Evolutionary conservation across 139 green algal species (phyloP), one percentile per base, ranked within the genome.

Genomic region (Picochlorum sp.): DNA sequence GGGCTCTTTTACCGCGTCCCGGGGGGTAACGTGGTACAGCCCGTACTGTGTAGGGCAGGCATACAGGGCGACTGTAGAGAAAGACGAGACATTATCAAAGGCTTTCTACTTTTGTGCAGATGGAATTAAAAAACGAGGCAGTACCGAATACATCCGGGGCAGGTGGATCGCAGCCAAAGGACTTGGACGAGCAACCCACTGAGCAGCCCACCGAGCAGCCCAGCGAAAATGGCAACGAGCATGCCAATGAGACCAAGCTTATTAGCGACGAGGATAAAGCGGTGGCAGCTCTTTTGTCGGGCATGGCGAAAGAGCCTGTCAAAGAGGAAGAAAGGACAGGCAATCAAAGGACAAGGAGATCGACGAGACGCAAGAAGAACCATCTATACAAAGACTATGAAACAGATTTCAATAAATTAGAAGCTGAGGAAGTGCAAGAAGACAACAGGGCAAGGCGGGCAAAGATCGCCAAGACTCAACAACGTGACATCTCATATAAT

Each of bases 61-160:
- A 41, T 9, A 41, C 7, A 41, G 34, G 7, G 34, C 34, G 34
- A 13, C 34, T 41, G 9, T 4, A 41, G 34, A 41, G 34, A 41
- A 14, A 13, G 34, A 11, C 34, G 34, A 11, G 8, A 41, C 34
- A 41, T 11, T 9, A 41, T 41, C 8, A 41, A 41, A 41, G 34
- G 8, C 34, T 41, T 41, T 41, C 7, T 11, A 41, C 28, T 41
- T 41, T 41, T 4, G 0, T 41, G 6, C 34, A 41, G 34, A 72
- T 72, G 1, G 60, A 63, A 26, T 37, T 41, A 45, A 80, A 63
- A 31, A 76, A 31, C 16, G 66, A 28, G 13, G 50, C 21, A 2
- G n/a, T 34, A 34, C 18, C 26, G 16, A 21, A 20, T 10, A 16
- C 30, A 21, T 28, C 59, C 20, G 37, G 30, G 30, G 41, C n/a